phyloP scores from a whole-genome alignment of 2,329 filamentous ascomycete genomes.

The Epichloe uncinata region DNA sequence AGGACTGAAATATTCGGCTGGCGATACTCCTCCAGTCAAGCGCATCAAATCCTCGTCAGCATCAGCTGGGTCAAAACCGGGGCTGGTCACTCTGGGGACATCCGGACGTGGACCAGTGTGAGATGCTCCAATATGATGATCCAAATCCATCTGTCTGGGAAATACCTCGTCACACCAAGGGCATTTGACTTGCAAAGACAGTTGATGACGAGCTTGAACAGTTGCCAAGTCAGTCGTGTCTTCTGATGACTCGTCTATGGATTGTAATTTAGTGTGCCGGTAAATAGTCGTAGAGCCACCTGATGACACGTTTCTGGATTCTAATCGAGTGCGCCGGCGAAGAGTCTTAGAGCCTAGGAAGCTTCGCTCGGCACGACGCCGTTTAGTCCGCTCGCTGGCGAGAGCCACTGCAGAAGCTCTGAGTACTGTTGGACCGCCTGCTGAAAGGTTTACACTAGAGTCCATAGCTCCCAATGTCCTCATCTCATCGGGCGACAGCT shows the following conservation, averaged over 20 bases:
- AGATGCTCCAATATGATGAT: neutral
- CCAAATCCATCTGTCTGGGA: neutral
- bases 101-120: neutral
- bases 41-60: neutral
- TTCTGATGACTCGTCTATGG: conserved; percentile 4
- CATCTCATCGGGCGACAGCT: neutral
- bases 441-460: neutral
- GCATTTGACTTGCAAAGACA: neutral
- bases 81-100: neutral
- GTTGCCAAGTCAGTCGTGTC: neutral
- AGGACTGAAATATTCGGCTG: neutral
- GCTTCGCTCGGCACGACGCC: neutral
- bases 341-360: neutral
- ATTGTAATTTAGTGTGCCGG: neutral
- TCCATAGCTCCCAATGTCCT: neutral
- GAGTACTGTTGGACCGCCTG: neutral
- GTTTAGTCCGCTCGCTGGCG: neutral
- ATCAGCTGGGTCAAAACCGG: neutral
- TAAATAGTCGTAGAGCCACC: neutral
- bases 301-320: conserved; percentile 2
- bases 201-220: neutral
- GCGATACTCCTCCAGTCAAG: neutral
- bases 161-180: neutral
- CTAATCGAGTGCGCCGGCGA: neutral
- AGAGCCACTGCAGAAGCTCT: neutral